phyloP scores from a whole-genome alignment of 495 filamentous ascomycete genomes.

The Penicillium canariense region DNA sequence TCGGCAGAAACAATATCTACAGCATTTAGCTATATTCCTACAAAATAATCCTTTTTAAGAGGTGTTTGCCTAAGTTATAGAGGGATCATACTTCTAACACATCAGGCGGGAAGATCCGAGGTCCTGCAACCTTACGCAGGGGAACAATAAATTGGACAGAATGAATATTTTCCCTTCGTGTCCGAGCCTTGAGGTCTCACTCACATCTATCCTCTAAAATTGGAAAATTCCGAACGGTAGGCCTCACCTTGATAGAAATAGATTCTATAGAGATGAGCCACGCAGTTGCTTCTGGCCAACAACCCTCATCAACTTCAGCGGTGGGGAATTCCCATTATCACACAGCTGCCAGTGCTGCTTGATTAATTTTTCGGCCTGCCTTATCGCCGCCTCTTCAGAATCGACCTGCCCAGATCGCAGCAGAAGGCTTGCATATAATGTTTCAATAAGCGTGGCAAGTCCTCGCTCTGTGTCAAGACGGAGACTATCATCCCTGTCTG shows the following conservation, averaged over 20 bases:
- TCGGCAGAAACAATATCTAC: too few relatives aligned
- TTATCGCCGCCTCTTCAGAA: neutral
- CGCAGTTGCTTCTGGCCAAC: conserved; percentile 6
- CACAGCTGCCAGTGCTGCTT: conserved; percentile 9
- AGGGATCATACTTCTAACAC: too few relatives aligned
- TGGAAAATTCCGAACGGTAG: too few relatives aligned
- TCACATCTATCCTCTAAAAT: too few relatives aligned
- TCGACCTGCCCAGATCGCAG: conserved; percentile 12
- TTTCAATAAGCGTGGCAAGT: conserved; percentile 9
- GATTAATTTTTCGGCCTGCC: conserved; percentile 1
- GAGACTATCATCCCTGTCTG: conserved; percentile 1
- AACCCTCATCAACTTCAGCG: conserved; percentile 13
- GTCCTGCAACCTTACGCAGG: too few relatives aligned
- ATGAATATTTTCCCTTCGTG: too few relatives aligned
- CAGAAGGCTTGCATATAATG: conserved; percentile 11
- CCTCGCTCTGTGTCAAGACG: conserved; percentile 8
- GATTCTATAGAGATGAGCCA: neutral
- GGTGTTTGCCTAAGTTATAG: too few relatives aligned
- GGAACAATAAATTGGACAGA: too few relatives aligned
- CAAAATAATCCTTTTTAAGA: too few relatives aligned
- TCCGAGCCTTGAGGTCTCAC: too few relatives aligned
- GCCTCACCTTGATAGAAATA: neutral
- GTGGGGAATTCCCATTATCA: conserved; percentile 10
- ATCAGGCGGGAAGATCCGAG: too few relatives aligned
- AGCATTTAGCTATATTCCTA: too few relatives aligned